Percentiles rank a stretch among this genome's conserved stretches.
These are phyloP conservation scores for Rutstroemia sp. DNA, from an alignment of 2,329 filamentous ascomycete species.

Conservation along the genomic window DNA sequence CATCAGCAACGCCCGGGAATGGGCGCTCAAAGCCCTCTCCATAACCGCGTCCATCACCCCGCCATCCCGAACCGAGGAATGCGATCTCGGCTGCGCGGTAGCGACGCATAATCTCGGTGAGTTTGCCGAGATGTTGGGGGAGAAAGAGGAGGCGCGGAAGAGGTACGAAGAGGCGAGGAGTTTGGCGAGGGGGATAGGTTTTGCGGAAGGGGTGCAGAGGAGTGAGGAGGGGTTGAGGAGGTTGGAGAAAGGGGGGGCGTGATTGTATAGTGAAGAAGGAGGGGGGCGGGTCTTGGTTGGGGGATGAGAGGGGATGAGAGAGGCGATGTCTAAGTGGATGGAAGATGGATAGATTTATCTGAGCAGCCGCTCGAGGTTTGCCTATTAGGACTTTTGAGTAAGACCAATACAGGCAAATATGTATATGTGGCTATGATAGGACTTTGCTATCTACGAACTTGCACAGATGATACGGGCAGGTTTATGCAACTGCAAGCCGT, in stretches of 20 bases:
- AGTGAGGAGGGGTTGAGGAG: slow-evolving; percentile 43
- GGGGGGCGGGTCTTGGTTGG: not conserved
- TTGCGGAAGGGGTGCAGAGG: slow-evolving; percentile 43
- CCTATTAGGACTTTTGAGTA: too few relatives aligned
- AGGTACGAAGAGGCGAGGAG: slow-evolving; percentile 62
- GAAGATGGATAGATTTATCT: too few relatives aligned
- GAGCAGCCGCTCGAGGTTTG: too few relatives aligned
- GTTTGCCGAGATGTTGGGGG: slow-evolving; percentile 68
- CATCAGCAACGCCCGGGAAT: slow-evolving; percentile 63
- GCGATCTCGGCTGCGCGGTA: slow-evolving; percentile 74
- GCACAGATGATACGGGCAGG: too few relatives aligned
- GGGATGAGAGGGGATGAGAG: not conserved
- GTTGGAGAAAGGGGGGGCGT: not conserved
- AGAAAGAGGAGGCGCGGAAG: slow-evolving; percentile 54
- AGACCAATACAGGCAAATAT: too few relatives aligned
- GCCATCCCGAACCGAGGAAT: slow-evolving; percentile 65
- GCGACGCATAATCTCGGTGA: slow-evolving; percentile 84
- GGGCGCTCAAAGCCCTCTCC: slow-evolving; percentile 70
- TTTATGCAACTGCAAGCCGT: too few relatives aligned
- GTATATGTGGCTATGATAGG: too few relatives aligned
- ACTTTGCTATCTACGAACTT: too few relatives aligned
- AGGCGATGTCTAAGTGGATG: too few relatives aligned
- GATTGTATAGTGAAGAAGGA: not conserved
- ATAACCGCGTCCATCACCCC: slow-evolving; percentile 59
- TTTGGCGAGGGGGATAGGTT: slow-evolving; percentile 48